phyloP scores from a whole-genome alignment of 441 rosid species.

The Croton laevigatus region DNA sequence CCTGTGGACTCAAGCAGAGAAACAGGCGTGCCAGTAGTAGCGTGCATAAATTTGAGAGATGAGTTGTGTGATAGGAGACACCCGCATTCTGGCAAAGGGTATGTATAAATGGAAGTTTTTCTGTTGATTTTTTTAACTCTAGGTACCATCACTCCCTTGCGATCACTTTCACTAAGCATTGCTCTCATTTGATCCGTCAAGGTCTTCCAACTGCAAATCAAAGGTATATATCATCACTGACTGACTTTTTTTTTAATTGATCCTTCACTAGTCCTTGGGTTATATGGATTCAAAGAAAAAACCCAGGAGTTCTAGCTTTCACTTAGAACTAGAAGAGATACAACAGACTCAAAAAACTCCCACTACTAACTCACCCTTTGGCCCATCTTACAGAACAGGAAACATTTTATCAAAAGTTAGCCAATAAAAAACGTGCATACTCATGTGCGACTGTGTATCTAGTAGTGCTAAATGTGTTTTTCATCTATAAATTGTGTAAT shows the following conservation, averaged over 20 bases:
- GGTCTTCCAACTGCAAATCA: constrained; percentile 68
- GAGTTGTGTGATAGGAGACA: constrained; percentile 66
- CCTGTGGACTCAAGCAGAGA: constrained; percentile 26
- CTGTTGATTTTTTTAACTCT: constrained; percentile 74
- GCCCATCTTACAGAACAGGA: not conserved
- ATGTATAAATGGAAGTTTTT: constrained; percentile 77
- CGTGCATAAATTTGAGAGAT: constrained; percentile 27
- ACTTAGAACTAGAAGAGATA: not conserved
- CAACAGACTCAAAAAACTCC: not conserved
- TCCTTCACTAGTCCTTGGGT: not conserved
- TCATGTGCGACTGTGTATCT: not conserved
- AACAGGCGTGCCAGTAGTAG: constrained; percentile 23
- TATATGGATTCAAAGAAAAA: too few species aligned
- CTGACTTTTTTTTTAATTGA: not conserved
- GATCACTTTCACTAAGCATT: constrained; percentile 78
- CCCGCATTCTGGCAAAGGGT: constrained; percentile 86
- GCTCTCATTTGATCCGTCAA: constrained; percentile 61
- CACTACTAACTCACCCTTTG: not conserved
- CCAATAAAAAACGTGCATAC: not conserved
- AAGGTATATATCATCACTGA: constrained; percentile 10
- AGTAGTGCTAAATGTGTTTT: not conserved
- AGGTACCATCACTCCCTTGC: constrained; percentile 76
- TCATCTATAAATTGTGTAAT: not conserved
- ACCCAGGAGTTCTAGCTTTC: not conserved
- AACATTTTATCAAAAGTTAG: not conserved